A percentile compares a stretch with the other conserved stretches of the same genome.
Conservation (phyloP, 306 rosid genomes). For the Calophaca sinica region DNA sequence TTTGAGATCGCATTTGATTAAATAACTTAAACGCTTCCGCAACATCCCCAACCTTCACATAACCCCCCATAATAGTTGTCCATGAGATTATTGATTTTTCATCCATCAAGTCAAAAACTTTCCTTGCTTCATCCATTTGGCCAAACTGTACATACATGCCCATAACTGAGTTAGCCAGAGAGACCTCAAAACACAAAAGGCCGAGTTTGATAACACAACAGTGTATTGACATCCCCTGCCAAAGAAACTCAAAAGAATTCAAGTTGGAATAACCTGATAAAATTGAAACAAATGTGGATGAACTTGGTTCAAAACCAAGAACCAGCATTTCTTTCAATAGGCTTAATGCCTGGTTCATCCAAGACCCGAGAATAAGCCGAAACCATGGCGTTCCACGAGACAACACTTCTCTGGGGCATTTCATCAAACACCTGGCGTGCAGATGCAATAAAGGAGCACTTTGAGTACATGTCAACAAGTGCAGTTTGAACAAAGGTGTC, state of each 20-base stretch:
- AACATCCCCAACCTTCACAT: slow-evolving; percentile 45
- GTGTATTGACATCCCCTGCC: slow-evolving; percentile 50
- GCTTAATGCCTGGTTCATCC: slow-evolving; percentile 48
- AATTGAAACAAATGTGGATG: slow-evolving; percentile 51
- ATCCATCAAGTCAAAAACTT: slow-evolving; percentile 50
- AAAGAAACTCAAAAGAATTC: slow-evolving; percentile 5
- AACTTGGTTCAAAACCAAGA: slow-evolving; percentile 50
- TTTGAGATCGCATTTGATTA: slow-evolving; percentile 49
- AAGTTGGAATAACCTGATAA: slow-evolving; percentile 48
- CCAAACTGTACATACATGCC: slow-evolving; percentile 51
- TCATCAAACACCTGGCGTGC: slow-evolving; percentile 57
- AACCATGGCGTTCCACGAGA: slow-evolving; percentile 73
- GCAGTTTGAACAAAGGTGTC: slow-evolving; percentile 59
- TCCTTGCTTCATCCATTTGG: slow-evolving; percentile 47
- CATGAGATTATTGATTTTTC: slow-evolving; percentile 56
- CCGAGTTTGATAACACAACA: slow-evolving; percentile 56
- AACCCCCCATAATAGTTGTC: slow-evolving; percentile 58
- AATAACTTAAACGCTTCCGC: slow-evolving; percentile 46
- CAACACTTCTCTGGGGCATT: slow-evolving; percentile 60
- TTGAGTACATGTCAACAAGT: slow-evolving; percentile 59
- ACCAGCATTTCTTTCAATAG: slow-evolving; percentile 57
- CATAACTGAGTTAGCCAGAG: slow-evolving; percentile 55
- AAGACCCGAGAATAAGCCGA: slow-evolving; percentile 60
- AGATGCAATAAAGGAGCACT: slow-evolving; percentile 43
- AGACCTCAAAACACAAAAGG: slow-evolving; percentile 44